A percentile compares a stretch with the other conserved stretches of the same genome.
Conservation (phyloP, 1,139 yeast genomes). For the Hyphopichia fennica region DNA sequence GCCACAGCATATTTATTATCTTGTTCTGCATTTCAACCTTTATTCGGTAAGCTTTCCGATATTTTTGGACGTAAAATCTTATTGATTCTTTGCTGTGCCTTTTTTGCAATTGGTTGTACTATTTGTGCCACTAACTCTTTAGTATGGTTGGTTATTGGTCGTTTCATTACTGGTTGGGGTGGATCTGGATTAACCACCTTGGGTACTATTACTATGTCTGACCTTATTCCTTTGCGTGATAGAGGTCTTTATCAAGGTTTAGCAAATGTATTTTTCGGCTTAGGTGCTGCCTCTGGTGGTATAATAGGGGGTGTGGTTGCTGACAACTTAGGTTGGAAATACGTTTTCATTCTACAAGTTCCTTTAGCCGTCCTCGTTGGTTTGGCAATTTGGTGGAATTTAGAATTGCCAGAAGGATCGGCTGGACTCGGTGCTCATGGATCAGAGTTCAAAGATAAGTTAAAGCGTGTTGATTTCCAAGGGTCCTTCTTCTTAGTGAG, state of each 20-base stretch:
- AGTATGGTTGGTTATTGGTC: conserved; percentile 54
- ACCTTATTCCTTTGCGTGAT: conserved; percentile 51
- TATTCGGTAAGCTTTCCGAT: conserved; percentile 83
- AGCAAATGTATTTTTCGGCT: conserved; percentile 48
- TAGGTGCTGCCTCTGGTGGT: conserved; percentile 60
- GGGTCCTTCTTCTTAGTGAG: conserved; percentile 66
- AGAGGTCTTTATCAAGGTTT: conserved; percentile 56
- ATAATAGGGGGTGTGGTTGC: conserved; percentile 67
- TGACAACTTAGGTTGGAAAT: conserved; percentile 79
- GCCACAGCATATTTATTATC: conserved; percentile 46
- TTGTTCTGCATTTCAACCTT: conserved; percentile 57
- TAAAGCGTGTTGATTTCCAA: conserved; percentile 65
- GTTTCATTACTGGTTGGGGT: conserved; percentile 58
- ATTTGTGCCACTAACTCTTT: conserved; percentile 43
- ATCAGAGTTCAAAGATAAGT: conserved; percentile 35
- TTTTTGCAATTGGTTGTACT: conserved; percentile 42
- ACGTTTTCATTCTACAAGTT: conserved; percentile 51
- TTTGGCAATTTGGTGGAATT: conserved; percentile 31
- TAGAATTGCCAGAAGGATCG: conserved; percentile 48
- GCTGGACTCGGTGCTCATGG: conserved; percentile 49
- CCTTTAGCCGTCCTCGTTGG: conserved; percentile 64
- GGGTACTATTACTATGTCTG: conserved; percentile 53
- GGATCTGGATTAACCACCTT: conserved; percentile 55
- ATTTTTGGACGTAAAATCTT: conserved; percentile 72
- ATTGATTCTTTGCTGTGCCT: conserved; percentile 32